Evolutionary conservation across 352 stramenopile species (phyloP), one percentile per base, ranked within the genome.

Genomic region (Phytophthora brassicae): DNA sequence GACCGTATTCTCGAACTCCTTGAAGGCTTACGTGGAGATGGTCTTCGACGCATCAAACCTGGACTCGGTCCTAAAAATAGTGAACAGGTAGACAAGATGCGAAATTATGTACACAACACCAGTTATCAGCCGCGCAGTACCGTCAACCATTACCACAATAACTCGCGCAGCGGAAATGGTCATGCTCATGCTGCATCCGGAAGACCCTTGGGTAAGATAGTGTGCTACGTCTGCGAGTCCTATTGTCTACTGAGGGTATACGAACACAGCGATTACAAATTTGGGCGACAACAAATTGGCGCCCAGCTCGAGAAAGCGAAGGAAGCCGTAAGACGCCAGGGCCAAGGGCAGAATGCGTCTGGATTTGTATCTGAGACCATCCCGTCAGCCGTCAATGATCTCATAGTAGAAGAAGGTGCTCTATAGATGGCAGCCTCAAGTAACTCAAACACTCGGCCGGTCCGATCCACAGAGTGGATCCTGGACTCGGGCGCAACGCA

Each of bases 211-310:
- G 13, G 13, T 9, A 60, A 55, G 7, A 5, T 54, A 13, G 41
- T 66, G 12, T 66, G 48, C 42, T 54, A 60, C 7, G 49, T 66
- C 6, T 66, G 58, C 38, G 57, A 60, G n/a, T n/a, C n/a, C n/a
- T n/a, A n/a, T n/a, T n/a, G n/a, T n/a, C n/a, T n/a, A n/a, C n/a
- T n/a, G n/a, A n/a, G n/a, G n/a, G n/a, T n/a, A n/a, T n/a, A n/a
- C n/a, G n/a, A n/a, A n/a, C n/a, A n/a, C n/a, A n/a, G n/a, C n/a
- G n/a, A n/a, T n/a, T n/a, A n/a, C n/a, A n/a, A n/a, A n/a, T n/a
- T n/a, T n/a, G n/a, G n/a, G n/a, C n/a, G n/a, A n/a, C n/a, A n/a
- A n/a, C n/a, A n/a, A n/a, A n/a, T n/a, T 17, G 31, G 31, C 7
- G 23, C 58, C 13, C 16, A 58, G 12, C 39, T 66, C 2, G 38